Conservation (phyloP, 2,329 filamentous ascomycete species). For the Claviceps africana region DNA sequence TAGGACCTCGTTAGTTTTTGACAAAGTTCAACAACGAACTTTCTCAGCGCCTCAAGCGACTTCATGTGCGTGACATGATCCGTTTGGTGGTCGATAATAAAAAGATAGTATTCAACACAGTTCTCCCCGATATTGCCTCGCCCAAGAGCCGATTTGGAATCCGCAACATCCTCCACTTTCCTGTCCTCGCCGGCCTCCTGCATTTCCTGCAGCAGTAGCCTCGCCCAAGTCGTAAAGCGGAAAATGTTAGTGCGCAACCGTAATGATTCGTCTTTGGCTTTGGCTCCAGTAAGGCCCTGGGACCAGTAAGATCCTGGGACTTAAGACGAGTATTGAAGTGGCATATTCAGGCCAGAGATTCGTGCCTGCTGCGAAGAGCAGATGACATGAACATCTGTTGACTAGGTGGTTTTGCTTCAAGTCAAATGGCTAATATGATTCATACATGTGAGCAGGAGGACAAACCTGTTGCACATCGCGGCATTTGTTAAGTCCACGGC, state of each 20-base stretch:
- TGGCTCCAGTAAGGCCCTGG: neutral
- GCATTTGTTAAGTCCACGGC: no score
- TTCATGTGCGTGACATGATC: conserved; percentile 44
- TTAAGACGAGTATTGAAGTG: no score
- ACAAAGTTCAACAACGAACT: conserved; percentile 47
- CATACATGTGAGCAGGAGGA: no score
- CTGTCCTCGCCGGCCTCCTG: neutral
- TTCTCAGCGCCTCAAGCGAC: conserved; percentile 58
- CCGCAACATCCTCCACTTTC: neutral
- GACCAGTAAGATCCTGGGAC: no score
- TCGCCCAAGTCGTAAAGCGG: neutral
- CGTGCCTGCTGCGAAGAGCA: no score
- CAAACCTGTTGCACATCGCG: no score
- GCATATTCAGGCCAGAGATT: no score
- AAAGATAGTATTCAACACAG: conserved; percentile 72
- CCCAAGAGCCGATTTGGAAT: neutral
- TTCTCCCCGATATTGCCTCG: conserved; percentile 52
- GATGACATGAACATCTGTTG: no score
- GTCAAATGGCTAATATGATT: no score
- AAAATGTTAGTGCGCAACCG: neutral
- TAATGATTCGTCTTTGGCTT: neutral
- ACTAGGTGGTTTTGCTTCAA: no score
- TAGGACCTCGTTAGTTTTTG: conserved; percentile 62
- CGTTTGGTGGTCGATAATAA: conserved; percentile 46
- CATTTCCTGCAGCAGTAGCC: neutral